Evolutionary conservation across 495 filamentous ascomycete species (phyloP), one percentile per base, ranked within the genome.

Genomic region (Amphirosellinia nigrospora): DNA sequence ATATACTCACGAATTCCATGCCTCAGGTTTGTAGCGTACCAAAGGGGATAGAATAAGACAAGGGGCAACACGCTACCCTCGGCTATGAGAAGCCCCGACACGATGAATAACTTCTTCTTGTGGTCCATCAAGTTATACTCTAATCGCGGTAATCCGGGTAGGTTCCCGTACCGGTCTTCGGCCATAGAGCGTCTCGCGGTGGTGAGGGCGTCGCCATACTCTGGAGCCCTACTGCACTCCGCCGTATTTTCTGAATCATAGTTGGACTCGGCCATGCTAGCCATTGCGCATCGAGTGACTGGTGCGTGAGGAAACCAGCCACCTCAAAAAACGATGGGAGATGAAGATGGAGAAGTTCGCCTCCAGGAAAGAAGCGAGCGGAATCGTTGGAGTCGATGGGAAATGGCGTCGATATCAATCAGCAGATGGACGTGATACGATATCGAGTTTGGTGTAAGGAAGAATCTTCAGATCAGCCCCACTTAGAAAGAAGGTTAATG

Each of bases 11-110:
- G 69, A 70, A 85, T 82, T 60, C 81, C 82, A 46, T 79, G 79
- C 55, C 81, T 78, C 3, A 86, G 72, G 0, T 70, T 76, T 4
- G 82, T 83, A 34, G 58, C 68, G 60, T 70, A 82, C 68, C 77
- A 79, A 9, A 86, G 75, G n/a, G 79, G 77, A 68, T 86, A 86
- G 73, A 79, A 86, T 32, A 86, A 72, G 11, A 80, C 65, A 70
- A 86, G 81, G 15, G 84, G 84, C 10, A 85, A 70, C 2, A 84
- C 39, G 68, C 79, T 80, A 1, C 82, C 82, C 63, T 86, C 84
- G 72, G 84, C 71, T 28, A 85, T 75, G 2, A 86, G 76, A 6
- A 86, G 77, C 1, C 65, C 66, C 26, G 78, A 74, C 36, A 83
- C 70, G 61, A 82, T 61, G 55, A 77, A 79, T 11, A 84, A 80